These are phyloP conservation scores for Sclerospora graminicola DNA, from an alignment of 352 stramenopile genomes.

Conservation along the genomic window DNA sequence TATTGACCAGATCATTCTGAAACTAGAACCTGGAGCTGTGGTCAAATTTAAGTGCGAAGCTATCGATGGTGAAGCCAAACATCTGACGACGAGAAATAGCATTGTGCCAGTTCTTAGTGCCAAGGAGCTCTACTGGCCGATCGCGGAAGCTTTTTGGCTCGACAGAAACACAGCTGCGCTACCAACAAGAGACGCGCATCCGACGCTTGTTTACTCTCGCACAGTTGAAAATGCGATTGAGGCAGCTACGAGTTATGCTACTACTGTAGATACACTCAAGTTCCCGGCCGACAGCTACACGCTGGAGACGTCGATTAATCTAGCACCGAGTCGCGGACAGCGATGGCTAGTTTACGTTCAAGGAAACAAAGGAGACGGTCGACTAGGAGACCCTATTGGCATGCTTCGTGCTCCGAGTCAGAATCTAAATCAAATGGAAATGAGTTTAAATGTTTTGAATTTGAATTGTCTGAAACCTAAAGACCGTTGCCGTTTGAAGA, in stretches of 20 bases:
- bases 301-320: constrained; percentile 47
- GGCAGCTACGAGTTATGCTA: constrained; percentile 73
- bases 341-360: constrained; percentile 79
- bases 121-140: constrained; percentile 76
- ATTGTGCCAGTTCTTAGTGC: constrained; percentile 53
- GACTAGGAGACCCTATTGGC: constrained; percentile 69
- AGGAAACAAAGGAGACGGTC: constrained; percentile 69
- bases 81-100: constrained; percentile 43
- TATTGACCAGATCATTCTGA: constrained; percentile 78
- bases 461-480: too few relatives aligned
- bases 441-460: too few relatives aligned
- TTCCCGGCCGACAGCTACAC: constrained; percentile 75
- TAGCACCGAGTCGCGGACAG: constrained; percentile 52
- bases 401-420: constrained; percentile 41
- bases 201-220: constrained; percentile 53
- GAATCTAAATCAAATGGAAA: too few relatives aligned
- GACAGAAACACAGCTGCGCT: constrained; percentile 70
- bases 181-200: constrained; percentile 64
- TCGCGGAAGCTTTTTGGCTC: constrained; percentile 80
- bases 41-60: constrained; percentile 74
- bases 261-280: constrained; percentile 82
- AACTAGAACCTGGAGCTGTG: constrained; percentile 71
- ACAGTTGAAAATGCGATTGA: constrained; percentile 74
- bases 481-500: too few relatives aligned
- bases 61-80: constrained; percentile 34